These are phyloP conservation scores for Pichia sp. DNA, from an alignment of 1,139 yeast species.

Conservation along the genomic window DNA sequence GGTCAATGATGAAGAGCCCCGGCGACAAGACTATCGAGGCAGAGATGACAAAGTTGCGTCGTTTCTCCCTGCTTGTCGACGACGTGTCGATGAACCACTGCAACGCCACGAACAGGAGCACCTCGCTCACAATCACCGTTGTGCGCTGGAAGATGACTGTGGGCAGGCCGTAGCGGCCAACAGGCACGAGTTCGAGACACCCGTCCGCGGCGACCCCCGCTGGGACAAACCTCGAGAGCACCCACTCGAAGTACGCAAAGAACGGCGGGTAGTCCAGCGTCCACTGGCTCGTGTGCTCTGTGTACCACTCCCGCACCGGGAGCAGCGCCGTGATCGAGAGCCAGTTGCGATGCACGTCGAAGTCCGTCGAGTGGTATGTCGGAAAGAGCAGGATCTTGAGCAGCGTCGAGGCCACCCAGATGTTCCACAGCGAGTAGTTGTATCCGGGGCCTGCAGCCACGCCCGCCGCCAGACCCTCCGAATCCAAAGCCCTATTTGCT, in stretches of 20 bases:
- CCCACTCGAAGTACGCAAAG: constrained; percentile 92
- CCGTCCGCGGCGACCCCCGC: constrained; percentile 62
- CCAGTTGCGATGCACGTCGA: constrained; percentile 98
- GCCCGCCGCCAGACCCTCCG: background rate
- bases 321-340: constrained; percentile 80
- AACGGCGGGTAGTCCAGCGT: constrained; percentile 97
- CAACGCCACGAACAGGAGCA: constrained; percentile 62
- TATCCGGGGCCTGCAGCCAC: constrained; percentile 10
- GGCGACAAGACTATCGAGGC: constrained; percentile 84
- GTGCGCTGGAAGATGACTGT: constrained; percentile 77
- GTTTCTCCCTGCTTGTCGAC: constrained; percentile 33
- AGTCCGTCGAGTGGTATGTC: constrained; percentile 79
- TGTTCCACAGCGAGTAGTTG: constrained; percentile 53
- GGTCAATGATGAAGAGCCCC: constrained; percentile 82
- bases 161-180: constrained; percentile 68
- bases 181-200: constrained; percentile 61
- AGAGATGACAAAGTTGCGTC: constrained; percentile 69
- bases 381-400: constrained; percentile 49
- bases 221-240: constrained; percentile 70
- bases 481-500: background rate
- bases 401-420: constrained; percentile 57
- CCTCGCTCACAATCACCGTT: constrained; percentile 76
- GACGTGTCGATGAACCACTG: constrained; percentile 66
- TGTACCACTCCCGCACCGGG: constrained; percentile 79
- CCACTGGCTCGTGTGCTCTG: constrained; percentile 85